A percentile compares a stretch with the other conserved stretches of the same genome.
Conservation (phyloP, 495 filamentous ascomycete species). For the Pseudevernia furfuracea region DNA sequence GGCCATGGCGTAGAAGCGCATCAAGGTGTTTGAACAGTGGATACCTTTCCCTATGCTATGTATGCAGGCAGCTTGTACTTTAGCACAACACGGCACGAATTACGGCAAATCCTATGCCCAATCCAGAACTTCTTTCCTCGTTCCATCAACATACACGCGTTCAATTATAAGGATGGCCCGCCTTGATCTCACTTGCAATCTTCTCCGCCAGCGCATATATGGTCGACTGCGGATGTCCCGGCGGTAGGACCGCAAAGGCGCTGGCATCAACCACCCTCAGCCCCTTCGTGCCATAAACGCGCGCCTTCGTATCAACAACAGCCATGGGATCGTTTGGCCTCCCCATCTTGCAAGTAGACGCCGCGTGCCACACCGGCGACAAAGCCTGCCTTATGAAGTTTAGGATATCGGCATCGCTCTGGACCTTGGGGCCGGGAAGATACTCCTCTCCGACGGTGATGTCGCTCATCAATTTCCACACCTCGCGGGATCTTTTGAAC, state of each 20-base stretch:
- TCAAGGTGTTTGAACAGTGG: too few species aligned
- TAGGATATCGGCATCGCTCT: slow-evolving; percentile 47
- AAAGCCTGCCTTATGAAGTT: slow-evolving; percentile 35
- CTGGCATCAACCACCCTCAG: slow-evolving; percentile 46
- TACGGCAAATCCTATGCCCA: too few species aligned
- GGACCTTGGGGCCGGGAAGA: slow-evolving; percentile 41
- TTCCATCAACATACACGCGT: too few species aligned
- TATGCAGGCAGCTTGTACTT: too few species aligned
- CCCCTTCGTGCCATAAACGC: slow-evolving; percentile 34
- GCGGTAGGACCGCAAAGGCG: slow-evolving; percentile 41
- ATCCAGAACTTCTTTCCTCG: too few species aligned
- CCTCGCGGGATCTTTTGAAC: slow-evolving; percentile 42
- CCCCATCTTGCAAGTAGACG: slow-evolving; percentile 40
- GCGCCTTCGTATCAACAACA: slow-evolving; percentile 37
- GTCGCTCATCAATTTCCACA: slow-evolving; percentile 34
- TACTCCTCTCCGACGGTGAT: slow-evolving; percentile 42
- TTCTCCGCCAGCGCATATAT: slow-evolving; percentile 38
- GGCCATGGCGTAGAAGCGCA: too few species aligned
- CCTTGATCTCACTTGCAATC: slow-evolving; percentile 28
- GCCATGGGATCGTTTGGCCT: slow-evolving; percentile 30
- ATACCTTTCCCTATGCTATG: too few species aligned
- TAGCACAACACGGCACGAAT: too few species aligned
- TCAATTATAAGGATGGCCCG: not conserved
- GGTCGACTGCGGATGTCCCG: slow-evolving; percentile 38
- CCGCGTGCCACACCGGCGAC: slow-evolving; percentile 48